Conservation (phyloP, 306 rosid genomes). For the Vigna unguiculata region DNA sequence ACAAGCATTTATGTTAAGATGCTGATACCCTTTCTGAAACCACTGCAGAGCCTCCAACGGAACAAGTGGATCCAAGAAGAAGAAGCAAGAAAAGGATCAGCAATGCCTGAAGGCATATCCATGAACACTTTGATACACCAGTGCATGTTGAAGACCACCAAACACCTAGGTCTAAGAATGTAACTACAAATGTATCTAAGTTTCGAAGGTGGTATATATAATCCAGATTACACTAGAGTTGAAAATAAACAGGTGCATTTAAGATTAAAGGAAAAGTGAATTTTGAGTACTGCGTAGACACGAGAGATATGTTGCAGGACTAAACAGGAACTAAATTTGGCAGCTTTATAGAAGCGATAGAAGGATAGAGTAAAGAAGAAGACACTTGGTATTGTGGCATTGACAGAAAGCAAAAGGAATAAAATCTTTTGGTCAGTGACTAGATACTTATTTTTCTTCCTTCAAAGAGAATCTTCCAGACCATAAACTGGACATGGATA, state of each 20-base stretch:
- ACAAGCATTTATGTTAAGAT: too few relatives aligned
- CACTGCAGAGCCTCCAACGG: conserved; percentile 61
- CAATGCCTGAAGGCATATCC: conserved; percentile 55
- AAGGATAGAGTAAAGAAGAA: too few relatives aligned
- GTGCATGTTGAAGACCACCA: background rate
- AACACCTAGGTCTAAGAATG: background rate
- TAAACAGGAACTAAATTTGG: conserved; percentile 69
- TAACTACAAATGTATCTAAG: background rate
- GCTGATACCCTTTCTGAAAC: conserved; percentile 62
- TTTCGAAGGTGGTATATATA: too few relatives aligned
- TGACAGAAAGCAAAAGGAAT: conserved; percentile 73
- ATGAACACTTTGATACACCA: conserved; percentile 5
- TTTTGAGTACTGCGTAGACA: conserved; percentile 63
- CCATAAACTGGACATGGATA: conserved; percentile 70
- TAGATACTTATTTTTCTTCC: conserved; percentile 47
- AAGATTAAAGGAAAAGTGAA: too few relatives aligned
- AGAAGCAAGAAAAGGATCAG: conserved; percentile 63
- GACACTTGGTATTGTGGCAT: conserved; percentile 57
- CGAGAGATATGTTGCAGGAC: conserved; percentile 70
- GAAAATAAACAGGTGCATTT: too few relatives aligned
- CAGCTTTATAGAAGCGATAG: conserved; percentile 71
- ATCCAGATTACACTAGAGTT: too few relatives aligned
- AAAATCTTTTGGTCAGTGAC: conserved; percentile 54
- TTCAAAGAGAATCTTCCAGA: conserved; percentile 77
- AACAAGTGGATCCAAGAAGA: conserved; percentile 64